phyloP scores from a whole-genome alignment of 495 filamentous ascomycete species.

The Trichoderma orchidacearum region DNA sequence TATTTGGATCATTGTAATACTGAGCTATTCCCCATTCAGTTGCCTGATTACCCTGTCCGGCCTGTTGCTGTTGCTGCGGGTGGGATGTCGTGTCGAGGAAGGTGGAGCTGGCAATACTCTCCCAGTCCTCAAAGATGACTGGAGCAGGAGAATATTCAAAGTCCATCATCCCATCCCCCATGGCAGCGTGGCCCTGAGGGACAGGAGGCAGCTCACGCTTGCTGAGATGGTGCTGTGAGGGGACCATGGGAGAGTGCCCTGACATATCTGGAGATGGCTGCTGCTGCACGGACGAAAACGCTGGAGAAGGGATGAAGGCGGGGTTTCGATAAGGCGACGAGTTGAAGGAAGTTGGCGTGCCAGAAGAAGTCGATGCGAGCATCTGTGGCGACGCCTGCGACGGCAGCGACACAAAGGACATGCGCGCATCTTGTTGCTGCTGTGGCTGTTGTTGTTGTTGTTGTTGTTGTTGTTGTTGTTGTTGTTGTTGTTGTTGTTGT shows the following conservation, averaged over 20 bases:
- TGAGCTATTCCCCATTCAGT: not conserved
- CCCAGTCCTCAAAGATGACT: constrained; percentile 3
- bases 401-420: not conserved
- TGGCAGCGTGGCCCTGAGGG: not conserved
- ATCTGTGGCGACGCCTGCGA: constrained; percentile 5
- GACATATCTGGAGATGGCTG: not conserved
- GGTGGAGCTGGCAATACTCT: constrained; percentile 3
- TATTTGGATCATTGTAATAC: not conserved
- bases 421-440: constrained; percentile 2
- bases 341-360: not conserved
- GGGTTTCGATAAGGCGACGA: not conserved
- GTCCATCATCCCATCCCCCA: not conserved
- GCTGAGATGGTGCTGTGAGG: not conserved
- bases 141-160: constrained; percentile 1
- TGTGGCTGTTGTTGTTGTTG: no score
- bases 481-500: not conserved
- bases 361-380: not conserved
- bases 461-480: not conserved
- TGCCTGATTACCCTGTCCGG: not conserved
- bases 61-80: not conserved
- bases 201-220: constrained; percentile 3
- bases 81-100: not conserved
- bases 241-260: not conserved
- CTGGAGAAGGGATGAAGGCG: not conserved
- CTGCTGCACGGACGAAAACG: not conserved